Evolutionary conservation across 768 basidiomycete genomes (phyloP), one percentile per base, ranked within the genome.

Genomic region (Suillus plorans): DNA sequence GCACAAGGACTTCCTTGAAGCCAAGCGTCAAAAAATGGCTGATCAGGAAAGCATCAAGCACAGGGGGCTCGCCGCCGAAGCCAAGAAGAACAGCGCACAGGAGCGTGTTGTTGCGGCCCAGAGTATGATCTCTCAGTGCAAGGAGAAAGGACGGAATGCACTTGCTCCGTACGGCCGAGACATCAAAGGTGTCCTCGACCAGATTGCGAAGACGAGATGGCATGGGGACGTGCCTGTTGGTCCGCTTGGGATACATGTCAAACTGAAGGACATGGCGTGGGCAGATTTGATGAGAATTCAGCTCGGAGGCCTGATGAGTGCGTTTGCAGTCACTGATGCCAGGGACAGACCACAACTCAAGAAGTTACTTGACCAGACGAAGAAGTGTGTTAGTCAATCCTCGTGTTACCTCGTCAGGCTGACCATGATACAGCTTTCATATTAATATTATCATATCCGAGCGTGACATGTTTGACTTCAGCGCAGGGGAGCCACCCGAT

Each of bases 391-490:
- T 65, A 74, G 39, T 70, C 70, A 36, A 70, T 73, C 68, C 36
- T n/a, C 64, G 22, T 50, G 2, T 64, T 42, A 12, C 12, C 41
- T 20, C 39, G 37, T 49, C 42, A 28, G 28, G 5, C 42, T 62
- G 31, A 22, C 34, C 53, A 60, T 58, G 12, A 63, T 39, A 9
- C 65, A 91, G 90, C 67, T 63, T 49, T 10, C 74, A 83, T 28
- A 78, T 74, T 28, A 77, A 76, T 7, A 86, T 95, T 65, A 82
- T 92, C 68, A 86, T 90, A 61, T 82, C 85, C 28, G 82, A 85
- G 64, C 87, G 82, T 45, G 94, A 96, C 70, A 68, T 92, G 47
- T 98, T 97, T 73, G 93, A 97, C 71, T 96, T 85, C 69, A 81
- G 81, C 44, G 65, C 69, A 1, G 95, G 95, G 34, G 94, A 97